Conservation (phyloP, 192 early-diverging fungal genomes). For the Cladochytrium replicatum region DNA sequence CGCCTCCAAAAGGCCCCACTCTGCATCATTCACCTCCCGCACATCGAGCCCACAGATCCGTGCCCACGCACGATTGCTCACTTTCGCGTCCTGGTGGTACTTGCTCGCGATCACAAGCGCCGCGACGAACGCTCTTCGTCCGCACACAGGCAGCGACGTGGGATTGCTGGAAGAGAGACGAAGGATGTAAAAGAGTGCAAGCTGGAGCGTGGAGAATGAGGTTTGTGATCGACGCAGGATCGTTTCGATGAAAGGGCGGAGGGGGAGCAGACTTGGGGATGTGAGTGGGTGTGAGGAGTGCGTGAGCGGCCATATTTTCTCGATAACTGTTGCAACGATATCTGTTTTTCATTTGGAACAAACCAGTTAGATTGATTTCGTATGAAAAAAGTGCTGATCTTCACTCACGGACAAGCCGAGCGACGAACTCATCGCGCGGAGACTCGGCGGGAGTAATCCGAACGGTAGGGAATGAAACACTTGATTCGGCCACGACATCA, state of each 20-base stretch:
- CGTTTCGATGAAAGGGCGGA: slow-evolving; percentile 62
- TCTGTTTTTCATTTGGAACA: too few species aligned
- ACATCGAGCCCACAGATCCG: slow-evolving; percentile 69
- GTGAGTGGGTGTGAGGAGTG: slow-evolving; percentile 6
- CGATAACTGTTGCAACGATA: slow-evolving; percentile 55
- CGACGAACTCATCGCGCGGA: too few species aligned
- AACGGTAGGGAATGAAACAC: too few species aligned
- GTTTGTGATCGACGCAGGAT: slow-evolving; percentile 65
- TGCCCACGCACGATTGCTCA: slow-evolving; percentile 61
- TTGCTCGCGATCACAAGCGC: slow-evolving; percentile 59
- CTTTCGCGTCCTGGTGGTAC: slow-evolving; percentile 57
- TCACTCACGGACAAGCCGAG: too few species aligned
- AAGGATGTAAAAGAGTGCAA: slow-evolving; percentile 64
- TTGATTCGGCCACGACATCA: too few species aligned
- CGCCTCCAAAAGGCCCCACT: slow-evolving; percentile 63
- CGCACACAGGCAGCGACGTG: too few species aligned
- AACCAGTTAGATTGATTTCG: too few species aligned
- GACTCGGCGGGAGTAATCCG: too few species aligned
- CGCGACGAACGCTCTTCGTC: slow-evolving; percentile 56
- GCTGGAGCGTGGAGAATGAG: slow-evolving; percentile 73
- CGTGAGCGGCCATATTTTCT: slow-evolving; percentile 44
- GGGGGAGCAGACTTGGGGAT: slow-evolving; percentile 28
- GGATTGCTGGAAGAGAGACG: slow-evolving; percentile 44
- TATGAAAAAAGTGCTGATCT: too few species aligned
- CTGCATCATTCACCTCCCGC: slow-evolving; percentile 68